Percentiles rank a stretch among this genome's conserved stretches.
Conservation (phyloP, 352 stramenopile species). For the Globisporangium lucens region DNA sequence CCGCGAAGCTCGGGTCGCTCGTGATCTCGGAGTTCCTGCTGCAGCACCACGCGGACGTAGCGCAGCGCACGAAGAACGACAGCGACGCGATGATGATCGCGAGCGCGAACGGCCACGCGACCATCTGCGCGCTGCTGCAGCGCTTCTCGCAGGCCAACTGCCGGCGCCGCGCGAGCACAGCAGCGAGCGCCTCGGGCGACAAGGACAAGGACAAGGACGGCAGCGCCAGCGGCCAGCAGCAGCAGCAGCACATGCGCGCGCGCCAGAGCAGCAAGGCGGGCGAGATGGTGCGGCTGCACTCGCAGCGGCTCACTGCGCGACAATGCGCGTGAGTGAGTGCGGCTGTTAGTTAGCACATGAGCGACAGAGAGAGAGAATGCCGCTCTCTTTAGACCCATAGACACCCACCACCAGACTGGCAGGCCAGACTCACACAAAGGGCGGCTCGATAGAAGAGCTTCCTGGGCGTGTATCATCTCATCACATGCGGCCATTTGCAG, state of each 20-base stretch:
- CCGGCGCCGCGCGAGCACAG: conserved; percentile 19
- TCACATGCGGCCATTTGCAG: neutral
- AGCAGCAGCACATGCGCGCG: conserved; percentile 24
- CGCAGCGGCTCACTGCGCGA: conserved; percentile 26
- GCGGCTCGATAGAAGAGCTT: conserved; percentile 18
- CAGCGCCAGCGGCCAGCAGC: conserved; percentile 19
- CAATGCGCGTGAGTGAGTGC: conserved; percentile 15
- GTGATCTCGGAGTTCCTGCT: conserved; percentile 63
- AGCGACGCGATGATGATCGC: conserved; percentile 79
- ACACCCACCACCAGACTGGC: too few relatives aligned
- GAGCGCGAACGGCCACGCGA: conserved; percentile 54
- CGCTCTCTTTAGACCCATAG: conserved; percentile 3
- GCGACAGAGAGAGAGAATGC: neutral
- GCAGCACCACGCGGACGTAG: conserved; percentile 56
- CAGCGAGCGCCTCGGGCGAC: conserved; percentile 4
- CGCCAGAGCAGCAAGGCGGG: conserved; percentile 33
- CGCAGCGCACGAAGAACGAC: conserved; percentile 73
- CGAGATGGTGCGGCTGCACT: conserved; percentile 40
- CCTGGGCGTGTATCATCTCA: neutral
- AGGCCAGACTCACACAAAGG: neutral
- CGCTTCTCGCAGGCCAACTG: conserved; percentile 25
- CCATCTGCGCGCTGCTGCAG: conserved; percentile 67
- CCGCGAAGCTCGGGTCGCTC: conserved; percentile 58
- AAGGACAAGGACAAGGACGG: conserved; percentile 12
- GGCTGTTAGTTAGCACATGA: neutral